Evolutionary conservation across 306 rosid species (phyloP).

Genomic region (peach (Prunus persica)): DNA sequence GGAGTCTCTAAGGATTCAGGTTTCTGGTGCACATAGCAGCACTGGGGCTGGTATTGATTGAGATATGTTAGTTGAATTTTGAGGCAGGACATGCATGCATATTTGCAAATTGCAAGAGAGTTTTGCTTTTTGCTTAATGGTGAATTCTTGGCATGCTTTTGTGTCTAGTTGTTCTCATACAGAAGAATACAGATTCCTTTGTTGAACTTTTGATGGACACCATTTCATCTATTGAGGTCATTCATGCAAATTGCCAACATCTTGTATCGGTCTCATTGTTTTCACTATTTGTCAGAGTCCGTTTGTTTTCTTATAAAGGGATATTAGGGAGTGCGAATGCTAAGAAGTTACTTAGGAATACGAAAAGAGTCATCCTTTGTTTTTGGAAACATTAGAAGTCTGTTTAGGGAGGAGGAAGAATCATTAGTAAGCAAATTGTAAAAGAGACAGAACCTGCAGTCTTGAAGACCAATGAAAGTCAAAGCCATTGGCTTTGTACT

Average conservation of each 20-base stretch:
- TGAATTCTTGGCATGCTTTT: neutral
- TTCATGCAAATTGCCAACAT: too few species aligned
- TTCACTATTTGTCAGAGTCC: neutral
- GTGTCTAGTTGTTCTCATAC: neutral
- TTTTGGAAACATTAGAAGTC: neutral
- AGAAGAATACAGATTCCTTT: neutral
- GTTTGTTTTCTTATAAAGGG: neutral
- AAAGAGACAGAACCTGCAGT: neutral
- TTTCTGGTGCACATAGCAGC: neutral
- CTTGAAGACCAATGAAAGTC: too few species aligned
- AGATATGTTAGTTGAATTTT: neutral
- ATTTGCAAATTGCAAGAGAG: neutral
- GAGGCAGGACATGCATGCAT: neutral
- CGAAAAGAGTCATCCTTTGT: too few species aligned
- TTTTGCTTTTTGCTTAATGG: neutral
- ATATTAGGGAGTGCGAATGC: neutral
- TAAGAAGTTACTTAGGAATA: too few species aligned
- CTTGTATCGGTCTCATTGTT: too few species aligned
- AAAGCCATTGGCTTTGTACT: too few species aligned
- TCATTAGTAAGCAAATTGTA: neutral
- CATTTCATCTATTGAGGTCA: too few species aligned
- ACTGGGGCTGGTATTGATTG: neutral
- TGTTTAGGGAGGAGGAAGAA: neutral
- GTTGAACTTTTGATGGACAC: too few species aligned
- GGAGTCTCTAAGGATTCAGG: conserved; percentile 29